A percentile compares a stretch with the other conserved stretches of the same genome.
These are phyloP conservation scores for Nicotiana undulata DNA, from an alignment of 257 asterid species.

Conservation along the genomic window DNA sequence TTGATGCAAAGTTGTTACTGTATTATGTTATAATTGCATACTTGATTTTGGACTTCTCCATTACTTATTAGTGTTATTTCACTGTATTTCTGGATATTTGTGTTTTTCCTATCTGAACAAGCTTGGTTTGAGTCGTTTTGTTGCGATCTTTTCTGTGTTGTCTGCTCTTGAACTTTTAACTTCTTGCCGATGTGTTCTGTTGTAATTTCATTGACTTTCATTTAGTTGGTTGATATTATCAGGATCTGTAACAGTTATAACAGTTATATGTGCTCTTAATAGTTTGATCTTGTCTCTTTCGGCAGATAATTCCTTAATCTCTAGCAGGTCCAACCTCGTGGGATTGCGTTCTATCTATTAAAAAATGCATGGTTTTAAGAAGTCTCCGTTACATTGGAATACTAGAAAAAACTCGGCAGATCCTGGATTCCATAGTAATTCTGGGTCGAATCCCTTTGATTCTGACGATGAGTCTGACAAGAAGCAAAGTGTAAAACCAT, in stretches of 20 bases:
- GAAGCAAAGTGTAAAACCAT: slow-evolving; percentile 33
- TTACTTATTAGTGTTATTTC: background rate
- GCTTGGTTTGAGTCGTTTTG: background rate
- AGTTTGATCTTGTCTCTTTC: background rate
- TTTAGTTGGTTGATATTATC: background rate
- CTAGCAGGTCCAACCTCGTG: background rate
- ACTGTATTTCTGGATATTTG: no score
- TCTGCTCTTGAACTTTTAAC: background rate
- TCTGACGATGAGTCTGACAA: slow-evolving; percentile 58
- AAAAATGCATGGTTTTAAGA: slow-evolving; percentile 63
- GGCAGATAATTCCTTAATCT: slow-evolving; percentile 2
- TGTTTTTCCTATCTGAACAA: background rate
- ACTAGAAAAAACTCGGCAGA: slow-evolving; percentile 39
- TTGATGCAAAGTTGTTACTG: background rate
- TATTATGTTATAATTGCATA: background rate
- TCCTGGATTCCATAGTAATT: slow-evolving; percentile 3
- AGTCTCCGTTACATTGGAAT: slow-evolving; percentile 45
- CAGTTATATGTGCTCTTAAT: no score
- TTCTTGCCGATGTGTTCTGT: background rate
- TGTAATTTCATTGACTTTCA: background rate
- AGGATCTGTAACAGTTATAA: no score
- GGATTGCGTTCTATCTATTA: background rate
- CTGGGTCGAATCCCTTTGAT: slow-evolving; percentile 65
- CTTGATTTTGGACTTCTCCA: background rate
- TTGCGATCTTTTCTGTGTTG: background rate